A percentile compares a stretch with the other conserved stretches of the same genome.
These are phyloP conservation scores for Mallotus repandus DNA, from an alignment of 441 rosid species.

Conservation along the genomic window DNA sequence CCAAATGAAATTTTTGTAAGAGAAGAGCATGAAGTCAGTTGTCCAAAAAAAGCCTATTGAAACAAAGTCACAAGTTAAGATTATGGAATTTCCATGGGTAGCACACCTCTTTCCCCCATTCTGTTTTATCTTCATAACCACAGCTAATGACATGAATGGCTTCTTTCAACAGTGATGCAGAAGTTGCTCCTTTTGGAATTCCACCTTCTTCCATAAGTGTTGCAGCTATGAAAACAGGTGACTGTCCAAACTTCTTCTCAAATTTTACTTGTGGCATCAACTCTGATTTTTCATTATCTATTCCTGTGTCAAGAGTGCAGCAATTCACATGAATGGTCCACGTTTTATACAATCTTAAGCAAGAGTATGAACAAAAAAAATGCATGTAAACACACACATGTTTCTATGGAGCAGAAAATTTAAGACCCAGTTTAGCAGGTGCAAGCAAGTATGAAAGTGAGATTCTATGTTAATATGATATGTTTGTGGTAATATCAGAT, in stretches of 20 bases:
- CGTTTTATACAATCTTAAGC: neutral
- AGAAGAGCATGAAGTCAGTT: conserved; percentile 9
- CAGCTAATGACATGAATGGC: conserved; percentile 98
- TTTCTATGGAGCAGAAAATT: neutral
- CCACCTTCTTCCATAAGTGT: conserved; percentile 86
- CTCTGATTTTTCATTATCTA: conserved; percentile 58
- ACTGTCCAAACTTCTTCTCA: conserved; percentile 95
- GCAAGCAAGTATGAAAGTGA: neutral
- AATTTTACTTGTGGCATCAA: conserved; percentile 59
- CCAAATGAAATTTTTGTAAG: neutral
- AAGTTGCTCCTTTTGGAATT: conserved; percentile 66
- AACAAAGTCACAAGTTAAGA: neutral
- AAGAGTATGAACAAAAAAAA: neutral
- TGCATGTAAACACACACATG: neutral
- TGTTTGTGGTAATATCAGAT: neutral
- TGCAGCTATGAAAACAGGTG: conserved; percentile 82
- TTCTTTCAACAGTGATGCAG: conserved; percentile 87
- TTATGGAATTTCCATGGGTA: neutral
- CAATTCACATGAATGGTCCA: neutral
- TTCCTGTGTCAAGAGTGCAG: conserved; percentile 37
- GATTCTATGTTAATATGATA: neutral
- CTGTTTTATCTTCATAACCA: conserved; percentile 95
- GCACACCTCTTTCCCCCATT: conserved; percentile 96
- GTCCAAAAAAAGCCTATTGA: neutral
- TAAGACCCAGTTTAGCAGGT: neutral